Percentiles rank a stretch among this genome's conserved stretches.
Evolutionary conservation across 371 early-diverging fungal species (phyloP).

Genomic region (Mucor saturninus): DNA sequence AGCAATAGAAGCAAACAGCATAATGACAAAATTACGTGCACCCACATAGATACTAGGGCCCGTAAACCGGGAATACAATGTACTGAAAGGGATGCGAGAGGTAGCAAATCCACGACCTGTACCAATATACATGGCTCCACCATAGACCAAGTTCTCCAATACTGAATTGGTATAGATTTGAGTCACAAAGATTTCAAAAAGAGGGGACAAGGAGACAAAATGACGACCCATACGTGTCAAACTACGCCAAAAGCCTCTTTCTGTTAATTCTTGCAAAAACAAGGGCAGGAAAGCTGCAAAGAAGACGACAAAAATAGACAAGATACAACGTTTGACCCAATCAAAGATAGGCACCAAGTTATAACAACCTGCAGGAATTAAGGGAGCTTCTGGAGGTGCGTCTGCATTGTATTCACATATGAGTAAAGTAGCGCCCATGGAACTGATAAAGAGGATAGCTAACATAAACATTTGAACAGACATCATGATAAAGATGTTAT

Average conservation of each 20-base stretch:
- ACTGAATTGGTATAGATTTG: slow-evolving; percentile 88
- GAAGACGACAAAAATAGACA: slow-evolving; percentile 80
- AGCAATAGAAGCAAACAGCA: slow-evolving; percentile 74
- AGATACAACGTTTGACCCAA: slow-evolving; percentile 85
- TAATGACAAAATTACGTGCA: slow-evolving; percentile 70
- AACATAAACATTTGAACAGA: slow-evolving; percentile 87
- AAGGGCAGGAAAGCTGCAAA: slow-evolving; percentile 86
- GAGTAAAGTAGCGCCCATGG: slow-evolving; percentile 68
- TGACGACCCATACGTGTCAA: slow-evolving; percentile 81
- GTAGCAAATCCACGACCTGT: slow-evolving; percentile 95
- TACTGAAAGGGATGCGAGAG: slow-evolving; percentile 77
- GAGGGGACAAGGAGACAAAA: slow-evolving; percentile 80
- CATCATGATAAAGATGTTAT: slow-evolving; percentile 89
- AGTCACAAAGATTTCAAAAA: slow-evolving; percentile 91
- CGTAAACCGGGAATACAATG: slow-evolving; percentile 81
- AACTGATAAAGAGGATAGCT: slow-evolving; percentile 74
- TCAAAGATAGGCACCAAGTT: slow-evolving; percentile 76
- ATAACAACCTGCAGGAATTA: slow-evolving; percentile 69
- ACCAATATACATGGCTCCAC: slow-evolving; percentile 88
- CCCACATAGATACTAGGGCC: slow-evolving; percentile 83
- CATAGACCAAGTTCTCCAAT: slow-evolving; percentile 80
- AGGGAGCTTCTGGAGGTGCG: slow-evolving; percentile 45
- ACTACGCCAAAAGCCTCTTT: slow-evolving; percentile 81
- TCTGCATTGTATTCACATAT: slow-evolving; percentile 61
- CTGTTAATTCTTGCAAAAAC: slow-evolving; percentile 85